These are phyloP conservation scores for Alternaria alternata DNA, from an alignment of 2,329 filamentous ascomycete species.

Conservation along the genomic window DNA sequence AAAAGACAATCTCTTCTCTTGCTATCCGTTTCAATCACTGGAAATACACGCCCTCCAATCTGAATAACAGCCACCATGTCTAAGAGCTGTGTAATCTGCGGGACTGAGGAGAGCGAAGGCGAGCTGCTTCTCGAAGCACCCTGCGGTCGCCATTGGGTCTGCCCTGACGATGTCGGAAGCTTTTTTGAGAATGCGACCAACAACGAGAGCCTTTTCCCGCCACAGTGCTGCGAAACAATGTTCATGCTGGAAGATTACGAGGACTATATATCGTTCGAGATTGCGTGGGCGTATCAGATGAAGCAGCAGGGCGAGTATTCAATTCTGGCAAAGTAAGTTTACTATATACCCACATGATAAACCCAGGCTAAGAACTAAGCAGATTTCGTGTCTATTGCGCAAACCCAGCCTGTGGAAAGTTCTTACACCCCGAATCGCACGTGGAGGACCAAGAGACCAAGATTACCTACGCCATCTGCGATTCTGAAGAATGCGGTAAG, in stretches of 20 bases:
- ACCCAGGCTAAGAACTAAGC: neutral
- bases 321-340: slow-evolving; percentile 36
- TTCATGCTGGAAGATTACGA: slow-evolving; percentile 35
- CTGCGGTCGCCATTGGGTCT: slow-evolving; percentile 36
- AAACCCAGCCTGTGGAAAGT: slow-evolving; percentile 29
- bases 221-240: slow-evolving; percentile 37
- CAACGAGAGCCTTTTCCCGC: slow-evolving; percentile 40
- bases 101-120: slow-evolving; percentile 27
- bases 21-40: neutral
- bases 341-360: neutral
- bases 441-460: slow-evolving; percentile 18
- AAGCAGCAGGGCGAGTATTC: slow-evolving; percentile 44
- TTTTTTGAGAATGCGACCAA: slow-evolving; percentile 38
- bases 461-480: slow-evolving; percentile 34
- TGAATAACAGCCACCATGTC: neutral
- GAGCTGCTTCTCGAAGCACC: slow-evolving; percentile 28
- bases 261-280: slow-evolving; percentile 28
- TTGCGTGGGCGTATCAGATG: slow-evolving; percentile 28
- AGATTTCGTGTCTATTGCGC: slow-evolving; percentile 43
- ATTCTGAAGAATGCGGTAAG: slow-evolving; percentile 26
- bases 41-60: neutral
- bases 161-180: slow-evolving; percentile 29
- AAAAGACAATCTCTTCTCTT: neutral
- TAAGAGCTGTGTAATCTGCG: slow-evolving; percentile 36
- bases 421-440: slow-evolving; percentile 32